Base-by-base conservation (phyloP, 176 grass and related monocot genomes). In the Carex parvula region DNA sequence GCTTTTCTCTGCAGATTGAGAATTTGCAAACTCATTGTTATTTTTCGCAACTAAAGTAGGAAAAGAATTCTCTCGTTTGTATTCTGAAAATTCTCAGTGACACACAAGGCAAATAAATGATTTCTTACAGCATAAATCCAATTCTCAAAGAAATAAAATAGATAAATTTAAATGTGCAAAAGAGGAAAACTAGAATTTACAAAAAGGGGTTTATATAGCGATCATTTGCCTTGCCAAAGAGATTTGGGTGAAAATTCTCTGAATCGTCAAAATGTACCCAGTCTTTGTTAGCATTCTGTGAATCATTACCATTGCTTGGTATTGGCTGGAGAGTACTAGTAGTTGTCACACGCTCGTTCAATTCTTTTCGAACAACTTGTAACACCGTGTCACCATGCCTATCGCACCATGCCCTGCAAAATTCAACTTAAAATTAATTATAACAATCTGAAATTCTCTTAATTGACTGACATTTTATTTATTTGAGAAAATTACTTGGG, bases 381-480 rank as follows among this genome's bases (percentile, higher is more conserved):
- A 98, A 87, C 79, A 98, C 91, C 0, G 83, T 70, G 29, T 91
- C 89, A 7, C 95, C 92, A 15, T 94, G 87, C 72, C 81, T 80
- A 7, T 94, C 95, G 5, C 95, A 94, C 95, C 92, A 98, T 60
- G 88, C 70, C 89, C 95, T 98, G 42, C 63, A 79, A 70, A 79
- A 70, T 57, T 32, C 54, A 16, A 58, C 55, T 30, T 30, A 1
- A n/a, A 39, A 39, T 39, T 81, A 14, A 39, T 39, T 81, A 14
- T 44, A 24, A 65, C 10, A 52, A 53, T 22, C 39, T 70, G 35
- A 42, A 26, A 24, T 26, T 50, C 14, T 48, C 39, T 46, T 46
- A 71, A 58, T 58, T 18, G 1, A 59, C 1, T 18, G 5, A 60
- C 3, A 71, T 14, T 33, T 71, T 53, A 1, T 22, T 37, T 30